A percentile compares a stretch with the other conserved stretches of the same genome.
These are phyloP conservation scores for Populus davidiana DNA, from an alignment of 345 rosid genomes.

Conservation along the genomic window DNA sequence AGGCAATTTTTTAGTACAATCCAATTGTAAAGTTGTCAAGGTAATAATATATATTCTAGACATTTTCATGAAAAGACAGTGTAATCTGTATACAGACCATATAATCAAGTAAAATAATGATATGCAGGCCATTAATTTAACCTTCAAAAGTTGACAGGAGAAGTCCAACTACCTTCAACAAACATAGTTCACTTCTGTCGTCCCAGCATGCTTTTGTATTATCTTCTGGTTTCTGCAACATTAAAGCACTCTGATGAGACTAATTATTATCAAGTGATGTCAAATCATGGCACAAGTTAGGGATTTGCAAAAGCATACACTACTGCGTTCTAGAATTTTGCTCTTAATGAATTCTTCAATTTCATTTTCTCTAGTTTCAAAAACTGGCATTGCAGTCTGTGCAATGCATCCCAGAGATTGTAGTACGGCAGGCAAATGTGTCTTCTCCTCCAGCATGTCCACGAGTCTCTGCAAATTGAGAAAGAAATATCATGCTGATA, in stretches of 20 bases:
- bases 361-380: constrained; percentile 92
- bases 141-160: neutral
- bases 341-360: constrained; percentile 66
- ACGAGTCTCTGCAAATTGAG: constrained; percentile 77
- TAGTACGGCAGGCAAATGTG: constrained; percentile 83
- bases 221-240: constrained; percentile 63
- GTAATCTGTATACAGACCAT: neutral
- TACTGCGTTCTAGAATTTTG: constrained; percentile 60
- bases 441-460: constrained; percentile 87
- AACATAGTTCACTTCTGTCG: constrained; percentile 75
- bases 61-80: neutral
- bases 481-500: constrained; percentile 16
- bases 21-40: constrained; percentile 11
- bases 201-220: constrained; percentile 56
- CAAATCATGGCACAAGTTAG: constrained; percentile 17
- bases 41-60: constrained; percentile 12
- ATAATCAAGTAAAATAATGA: neutral
- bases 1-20: constrained; percentile 14
- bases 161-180: constrained; percentile 63
- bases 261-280: constrained; percentile 5
- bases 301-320: constrained; percentile 46
- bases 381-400: constrained; percentile 92
- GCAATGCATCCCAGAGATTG: constrained; percentile 98
- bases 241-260: constrained; percentile 22
- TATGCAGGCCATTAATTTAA: neutral